phyloP scores from a whole-genome alignment of 1,284 basidiomycete genomes.

The Butyriboletus regius region DNA sequence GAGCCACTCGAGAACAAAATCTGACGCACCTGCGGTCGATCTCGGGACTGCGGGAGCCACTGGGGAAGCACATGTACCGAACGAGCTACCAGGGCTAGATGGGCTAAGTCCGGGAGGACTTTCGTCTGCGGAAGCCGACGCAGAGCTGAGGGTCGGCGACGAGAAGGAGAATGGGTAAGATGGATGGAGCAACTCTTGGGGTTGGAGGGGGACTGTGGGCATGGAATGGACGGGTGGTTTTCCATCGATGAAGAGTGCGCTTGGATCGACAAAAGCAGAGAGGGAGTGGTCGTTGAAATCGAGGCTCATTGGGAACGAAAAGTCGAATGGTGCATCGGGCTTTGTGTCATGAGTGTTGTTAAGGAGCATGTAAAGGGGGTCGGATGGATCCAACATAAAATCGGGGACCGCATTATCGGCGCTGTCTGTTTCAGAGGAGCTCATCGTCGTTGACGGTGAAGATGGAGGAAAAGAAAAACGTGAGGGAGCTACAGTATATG shows the following conservation, averaged over 20 bases:
- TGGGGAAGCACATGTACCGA: conserved; percentile 20
- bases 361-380: conserved; percentile 50
- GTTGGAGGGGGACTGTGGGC: conserved; percentile 21
- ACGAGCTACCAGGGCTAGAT: conserved; percentile 20
- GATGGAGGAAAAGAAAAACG: background rate
- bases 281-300: conserved; percentile 41
- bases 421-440: conserved; percentile 10
- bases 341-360: conserved; percentile 39
- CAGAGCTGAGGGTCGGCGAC: conserved; percentile 25
- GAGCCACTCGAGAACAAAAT: background rate
- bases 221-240: conserved; percentile 16
- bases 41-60: background rate
- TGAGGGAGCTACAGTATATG: background rate
- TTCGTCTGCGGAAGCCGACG: conserved; percentile 29
- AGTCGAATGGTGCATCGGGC: conserved; percentile 42
- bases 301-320: conserved; percentile 41
- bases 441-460: conserved; percentile 16
- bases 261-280: conserved; percentile 55
- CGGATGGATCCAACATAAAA: conserved; percentile 39
- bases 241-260: conserved; percentile 46
- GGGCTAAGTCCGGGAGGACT: conserved; percentile 16
- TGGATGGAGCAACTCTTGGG: conserved; percentile 30
- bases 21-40: conserved; percentile 13
- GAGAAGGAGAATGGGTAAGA: conserved; percentile 42
- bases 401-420: conserved; percentile 11